A percentile compares a stretch with the other conserved stretches of the same genome.
phyloP scores from a whole-genome alignment of 768 basidiomycete genomes.

The Boletus rufocinnamomeus region DNA sequence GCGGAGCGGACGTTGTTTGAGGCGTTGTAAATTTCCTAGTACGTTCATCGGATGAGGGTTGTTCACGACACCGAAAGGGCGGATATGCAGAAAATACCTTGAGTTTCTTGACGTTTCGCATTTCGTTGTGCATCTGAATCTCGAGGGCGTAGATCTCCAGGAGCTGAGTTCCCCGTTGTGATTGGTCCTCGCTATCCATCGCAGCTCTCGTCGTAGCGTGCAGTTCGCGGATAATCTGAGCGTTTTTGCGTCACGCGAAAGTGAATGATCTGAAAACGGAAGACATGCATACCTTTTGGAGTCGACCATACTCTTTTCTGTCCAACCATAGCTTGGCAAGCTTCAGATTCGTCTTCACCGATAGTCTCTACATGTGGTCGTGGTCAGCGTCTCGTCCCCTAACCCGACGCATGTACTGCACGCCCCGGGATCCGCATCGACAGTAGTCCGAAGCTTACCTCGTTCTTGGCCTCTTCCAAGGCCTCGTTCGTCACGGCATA shows the following conservation, averaged over 20 bases:
- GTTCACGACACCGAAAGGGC: neutral
- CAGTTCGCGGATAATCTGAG: constrained; percentile 75
- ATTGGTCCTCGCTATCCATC: constrained; percentile 76
- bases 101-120: constrained; percentile 92
- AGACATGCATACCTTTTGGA: constrained; percentile 63
- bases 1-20: constrained; percentile 91
- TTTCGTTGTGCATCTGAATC: constrained; percentile 99
- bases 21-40: constrained; percentile 97
- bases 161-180: constrained; percentile 91
- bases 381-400: constrained; percentile 1
- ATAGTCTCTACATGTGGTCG: constrained; percentile 63
- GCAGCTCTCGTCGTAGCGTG: constrained; percentile 62
- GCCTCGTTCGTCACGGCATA: constrained; percentile 92
- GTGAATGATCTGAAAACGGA: neutral
- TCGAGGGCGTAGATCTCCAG: constrained; percentile 98
- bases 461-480: constrained; percentile 92
- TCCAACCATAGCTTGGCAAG: constrained; percentile 97
- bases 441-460: constrained; percentile 51
- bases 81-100: constrained; percentile 53
- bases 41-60: constrained; percentile 3
- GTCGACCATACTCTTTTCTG: constrained; percentile 82
- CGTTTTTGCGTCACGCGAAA: neutral
- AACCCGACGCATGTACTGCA: neutral
- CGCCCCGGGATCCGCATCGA: neutral
- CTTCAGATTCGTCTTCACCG: constrained; percentile 95